phyloP scores from a whole-genome alignment of 139 green algal genomes.

The Closterium sp. region DNA sequence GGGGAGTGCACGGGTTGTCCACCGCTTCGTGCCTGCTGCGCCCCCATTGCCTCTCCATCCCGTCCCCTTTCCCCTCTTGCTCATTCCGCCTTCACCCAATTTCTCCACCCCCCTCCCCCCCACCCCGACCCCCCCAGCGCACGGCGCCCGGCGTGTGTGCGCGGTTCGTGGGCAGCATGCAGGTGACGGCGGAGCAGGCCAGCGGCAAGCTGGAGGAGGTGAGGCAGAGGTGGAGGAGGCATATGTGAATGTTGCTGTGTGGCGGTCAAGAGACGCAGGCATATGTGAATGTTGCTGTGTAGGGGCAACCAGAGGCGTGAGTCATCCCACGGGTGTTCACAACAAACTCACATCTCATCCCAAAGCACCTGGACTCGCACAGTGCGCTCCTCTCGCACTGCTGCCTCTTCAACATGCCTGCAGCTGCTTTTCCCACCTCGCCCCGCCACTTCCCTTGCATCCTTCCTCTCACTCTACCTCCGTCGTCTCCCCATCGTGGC shows the following conservation, averaged over 20 bases:
- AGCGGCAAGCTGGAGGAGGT: constrained; percentile 12
- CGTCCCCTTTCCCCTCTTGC: not conserved
- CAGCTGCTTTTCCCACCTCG: not conserved
- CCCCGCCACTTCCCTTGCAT: not conserved
- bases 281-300: too few relatives aligned
- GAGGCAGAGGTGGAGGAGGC: too few relatives aligned
- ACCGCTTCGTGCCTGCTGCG: not conserved
- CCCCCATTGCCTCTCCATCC: too few relatives aligned
- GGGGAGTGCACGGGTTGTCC: not conserved
- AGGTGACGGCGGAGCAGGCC: constrained; percentile 17
- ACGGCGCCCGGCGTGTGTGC: constrained; percentile 29
- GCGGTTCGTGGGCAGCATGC: constrained; percentile 41
- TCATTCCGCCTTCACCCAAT: not conserved
- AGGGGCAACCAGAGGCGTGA: too few relatives aligned
- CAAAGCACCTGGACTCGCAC: not conserved
- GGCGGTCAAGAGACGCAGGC: too few relatives aligned
- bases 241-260: too few relatives aligned
- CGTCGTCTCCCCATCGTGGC: too few relatives aligned
- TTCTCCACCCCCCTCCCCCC: too few relatives aligned
- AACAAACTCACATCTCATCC: not conserved
- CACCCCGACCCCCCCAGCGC: not conserved
- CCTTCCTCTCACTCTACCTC: not conserved
- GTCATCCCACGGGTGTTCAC: too few relatives aligned
- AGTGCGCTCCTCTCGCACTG: too few relatives aligned
- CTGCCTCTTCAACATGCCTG: not conserved